A percentile compares a stretch with the other conserved stretches of the same genome.
Conservation (phyloP, 1,139 yeast species). For the Oligophagozyma castellii region DNA sequence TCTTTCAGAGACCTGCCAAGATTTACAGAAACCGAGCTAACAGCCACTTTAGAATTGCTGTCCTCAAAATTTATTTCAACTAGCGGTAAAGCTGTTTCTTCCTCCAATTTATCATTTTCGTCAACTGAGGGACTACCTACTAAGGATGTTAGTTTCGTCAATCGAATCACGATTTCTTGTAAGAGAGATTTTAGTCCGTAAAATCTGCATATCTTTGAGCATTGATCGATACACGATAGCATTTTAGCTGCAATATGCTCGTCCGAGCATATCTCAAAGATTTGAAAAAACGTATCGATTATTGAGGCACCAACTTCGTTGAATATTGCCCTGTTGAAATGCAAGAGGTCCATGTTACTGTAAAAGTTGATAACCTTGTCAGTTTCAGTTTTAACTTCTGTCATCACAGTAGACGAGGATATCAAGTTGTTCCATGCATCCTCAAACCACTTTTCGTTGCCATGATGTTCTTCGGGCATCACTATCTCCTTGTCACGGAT, state of each 20-base stretch:
- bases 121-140: conserved; percentile 1
- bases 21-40: conserved; percentile 68
- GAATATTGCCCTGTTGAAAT: conserved; percentile 61
- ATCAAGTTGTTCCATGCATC: conserved; percentile 84
- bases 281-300: conserved; percentile 53
- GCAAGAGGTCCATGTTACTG: conserved; percentile 23
- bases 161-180: conserved; percentile 52
- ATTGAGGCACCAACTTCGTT: conserved; percentile 45
- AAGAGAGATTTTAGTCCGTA: conserved; percentile 43
- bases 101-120: conserved; percentile 1
- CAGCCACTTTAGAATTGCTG: conserved; percentile 43
- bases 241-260: conserved; percentile 77
- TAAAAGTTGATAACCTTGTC: conserved; percentile 16
- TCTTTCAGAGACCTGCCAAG: conserved; percentile 89
- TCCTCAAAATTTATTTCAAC: conserved; percentile 35
- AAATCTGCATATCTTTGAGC: conserved; percentile 58
- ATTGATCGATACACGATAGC: conserved; percentile 72
- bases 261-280: conserved; percentile 76
- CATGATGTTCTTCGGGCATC: conserved; percentile 95
- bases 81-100: conserved; percentile 22
- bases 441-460: conserved; percentile 78
- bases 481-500: conserved; percentile 81
- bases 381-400: conserved; percentile 18
- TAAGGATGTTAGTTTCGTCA: conserved; percentile 37
- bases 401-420: conserved; percentile 32